phyloP scores from a whole-genome alignment of 2,329 filamentous ascomycete species.

The Xylariaceae sp. region DNA sequence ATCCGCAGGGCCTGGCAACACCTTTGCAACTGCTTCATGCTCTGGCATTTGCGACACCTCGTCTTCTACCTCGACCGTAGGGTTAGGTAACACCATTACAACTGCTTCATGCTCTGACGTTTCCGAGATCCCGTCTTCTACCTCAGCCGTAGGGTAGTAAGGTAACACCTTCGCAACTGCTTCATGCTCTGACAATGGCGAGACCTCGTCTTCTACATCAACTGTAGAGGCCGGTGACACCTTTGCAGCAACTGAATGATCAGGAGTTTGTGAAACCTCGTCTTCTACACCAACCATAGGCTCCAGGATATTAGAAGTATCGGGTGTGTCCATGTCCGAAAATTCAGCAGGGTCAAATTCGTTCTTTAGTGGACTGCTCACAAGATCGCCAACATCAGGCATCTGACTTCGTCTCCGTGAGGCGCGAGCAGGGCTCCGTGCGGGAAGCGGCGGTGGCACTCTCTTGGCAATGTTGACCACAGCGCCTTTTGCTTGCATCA shows the following conservation, averaged over 20 bases:
- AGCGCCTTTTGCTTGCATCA: constrained; percentile 67
- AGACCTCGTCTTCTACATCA: no score
- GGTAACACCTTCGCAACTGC: no score
- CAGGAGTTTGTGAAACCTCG: neutral
- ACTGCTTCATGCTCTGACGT: no score
- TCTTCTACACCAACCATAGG: neutral
- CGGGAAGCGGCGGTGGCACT: constrained; percentile 69
- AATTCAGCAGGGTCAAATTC: constrained; percentile 37
- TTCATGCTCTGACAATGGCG: no score
- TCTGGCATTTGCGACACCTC: no score
- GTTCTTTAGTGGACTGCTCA: constrained; percentile 47
- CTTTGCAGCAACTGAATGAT: neutral
- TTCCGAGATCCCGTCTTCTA: no score
- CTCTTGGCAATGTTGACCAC: constrained; percentile 83
- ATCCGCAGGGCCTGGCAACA: neutral
- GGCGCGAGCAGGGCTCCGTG: constrained; percentile 64
- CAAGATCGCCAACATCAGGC: constrained; percentile 48
- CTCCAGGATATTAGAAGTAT: constrained; percentile 16
- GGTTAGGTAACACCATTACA: no score
- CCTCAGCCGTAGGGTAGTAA: no score
- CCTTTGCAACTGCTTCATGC: no score
- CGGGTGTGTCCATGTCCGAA: constrained; percentile 25
- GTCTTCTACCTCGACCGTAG: no score
- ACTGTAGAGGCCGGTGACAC: constrained; percentile 3
- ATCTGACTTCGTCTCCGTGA: constrained; percentile 53